Evolutionary conservation across 2,329 filamentous ascomycete genomes (phyloP).

Genomic region (Basipetospora chlamydospora): DNA sequence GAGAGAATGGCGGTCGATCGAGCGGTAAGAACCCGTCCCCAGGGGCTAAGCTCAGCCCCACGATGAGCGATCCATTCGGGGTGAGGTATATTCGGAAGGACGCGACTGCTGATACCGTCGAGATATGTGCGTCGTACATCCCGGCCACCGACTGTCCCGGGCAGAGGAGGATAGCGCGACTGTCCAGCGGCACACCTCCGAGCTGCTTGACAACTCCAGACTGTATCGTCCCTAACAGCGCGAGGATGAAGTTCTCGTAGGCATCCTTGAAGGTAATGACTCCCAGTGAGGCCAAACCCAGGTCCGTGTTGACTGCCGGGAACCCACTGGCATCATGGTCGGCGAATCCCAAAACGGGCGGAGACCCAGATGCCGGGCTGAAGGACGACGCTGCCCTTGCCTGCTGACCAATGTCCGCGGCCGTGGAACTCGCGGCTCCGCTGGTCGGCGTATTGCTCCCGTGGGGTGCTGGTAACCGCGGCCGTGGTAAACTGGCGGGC

Average conservation of each 20-base stretch:
- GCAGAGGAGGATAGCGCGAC: slow-evolving; percentile 33
- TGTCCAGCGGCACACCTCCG: slow-evolving; percentile 37
- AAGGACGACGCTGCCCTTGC: slow-evolving; percentile 1
- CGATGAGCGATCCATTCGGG: slow-evolving; percentile 36
- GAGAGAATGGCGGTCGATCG: slow-evolving; percentile 4
- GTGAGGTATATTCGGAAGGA: slow-evolving; percentile 42
- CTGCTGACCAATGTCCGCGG: not conserved
- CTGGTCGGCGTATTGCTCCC: slow-evolving; percentile 26
- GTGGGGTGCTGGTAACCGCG: slow-evolving; percentile 23
- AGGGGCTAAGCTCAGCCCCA: slow-evolving; percentile 14
- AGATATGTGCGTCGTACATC: not conserved
- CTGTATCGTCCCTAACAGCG: slow-evolving; percentile 35
- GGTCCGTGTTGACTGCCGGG: no score
- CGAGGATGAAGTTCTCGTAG: slow-evolving; percentile 39
- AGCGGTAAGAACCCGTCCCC: slow-evolving; percentile 3
- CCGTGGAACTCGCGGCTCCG: not conserved
- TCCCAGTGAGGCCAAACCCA: no score
- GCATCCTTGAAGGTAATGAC: slow-evolving; percentile 27
- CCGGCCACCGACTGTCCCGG: not conserved
- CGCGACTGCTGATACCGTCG: slow-evolving; percentile 20
- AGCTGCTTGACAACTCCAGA: slow-evolving; percentile 32
- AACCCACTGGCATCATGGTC: slow-evolving; percentile 1
- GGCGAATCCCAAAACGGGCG: slow-evolving; percentile 21
- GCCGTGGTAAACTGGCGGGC: slow-evolving; percentile 31
- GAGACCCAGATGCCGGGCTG: slow-evolving; percentile 28